Evolutionary conservation across 371 early-diverging fungal genomes (phyloP).

Genomic region (Capniomyces stellatus): DNA sequence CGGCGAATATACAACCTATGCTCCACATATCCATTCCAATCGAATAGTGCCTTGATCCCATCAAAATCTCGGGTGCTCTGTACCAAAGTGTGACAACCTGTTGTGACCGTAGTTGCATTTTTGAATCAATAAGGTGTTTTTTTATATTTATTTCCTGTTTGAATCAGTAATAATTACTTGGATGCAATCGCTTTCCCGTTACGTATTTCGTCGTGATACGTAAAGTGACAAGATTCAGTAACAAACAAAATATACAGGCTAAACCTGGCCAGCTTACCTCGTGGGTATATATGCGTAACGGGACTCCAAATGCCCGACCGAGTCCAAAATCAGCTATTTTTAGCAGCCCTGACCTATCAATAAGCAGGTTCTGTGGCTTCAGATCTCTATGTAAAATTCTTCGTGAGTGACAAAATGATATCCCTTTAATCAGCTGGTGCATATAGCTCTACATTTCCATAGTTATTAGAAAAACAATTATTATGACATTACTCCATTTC

Average conservation of each 20-base stretch:
- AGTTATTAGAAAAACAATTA: not conserved
- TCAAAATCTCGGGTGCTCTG: conserved; percentile 89
- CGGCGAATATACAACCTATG: conserved; percentile 93
- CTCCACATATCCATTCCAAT: conserved; percentile 97
- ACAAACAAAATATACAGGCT: conserved; percentile 19
- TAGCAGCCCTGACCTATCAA: conserved; percentile 69
- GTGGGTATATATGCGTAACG: conserved; percentile 83
- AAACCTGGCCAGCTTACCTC: conserved; percentile 28
- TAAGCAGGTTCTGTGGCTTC: conserved; percentile 85
- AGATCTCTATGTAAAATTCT: conserved; percentile 84
- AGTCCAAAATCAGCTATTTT: conserved; percentile 95
- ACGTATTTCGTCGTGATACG: too few relatives aligned
- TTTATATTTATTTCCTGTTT: too few relatives aligned
- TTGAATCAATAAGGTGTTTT: too few relatives aligned
- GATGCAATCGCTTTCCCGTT: too few relatives aligned
- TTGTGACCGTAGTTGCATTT: too few relatives aligned
- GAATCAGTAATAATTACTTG: too few relatives aligned
- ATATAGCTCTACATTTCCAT: conserved; percentile 56
- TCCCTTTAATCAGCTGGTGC: conserved; percentile 66
- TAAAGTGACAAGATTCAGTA: too few relatives aligned
- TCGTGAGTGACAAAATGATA: conserved; percentile 69
- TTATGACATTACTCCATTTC: not conserved
- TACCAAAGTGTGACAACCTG: conserved; percentile 93
- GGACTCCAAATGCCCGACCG: conserved; percentile 75
- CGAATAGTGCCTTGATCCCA: conserved; percentile 79